A percentile compares a stretch with the other conserved stretches of the same genome.
Conservation (phyloP, 768 basidiomycete species). For the Hortiboletus campestris region DNA sequence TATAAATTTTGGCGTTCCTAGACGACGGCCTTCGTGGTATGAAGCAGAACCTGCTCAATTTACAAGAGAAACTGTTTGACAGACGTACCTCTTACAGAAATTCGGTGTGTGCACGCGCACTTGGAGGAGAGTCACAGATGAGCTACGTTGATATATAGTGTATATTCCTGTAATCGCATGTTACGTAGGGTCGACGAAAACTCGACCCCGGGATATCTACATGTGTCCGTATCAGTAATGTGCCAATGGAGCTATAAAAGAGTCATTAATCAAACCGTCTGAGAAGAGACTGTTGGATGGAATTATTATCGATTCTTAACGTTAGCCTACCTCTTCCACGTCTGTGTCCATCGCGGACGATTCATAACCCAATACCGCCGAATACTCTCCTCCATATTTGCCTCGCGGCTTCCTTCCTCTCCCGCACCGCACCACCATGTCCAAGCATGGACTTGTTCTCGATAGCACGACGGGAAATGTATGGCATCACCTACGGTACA, state of each 20-base stretch:
- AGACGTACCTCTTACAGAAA: neutral
- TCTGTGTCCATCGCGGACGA: neutral
- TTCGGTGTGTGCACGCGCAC: neutral
- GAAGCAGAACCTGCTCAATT: neutral
- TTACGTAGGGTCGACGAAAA: neutral
- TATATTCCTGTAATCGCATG: neutral
- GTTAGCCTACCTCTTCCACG: neutral
- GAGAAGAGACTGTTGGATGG: neutral
- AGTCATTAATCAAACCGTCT: neutral
- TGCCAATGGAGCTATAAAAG: neutral
- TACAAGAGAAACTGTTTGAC: neutral
- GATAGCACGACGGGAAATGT: slow-evolving; percentile 81
- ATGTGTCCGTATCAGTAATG: neutral
- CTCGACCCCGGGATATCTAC: neutral
- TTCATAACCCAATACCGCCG: slow-evolving; percentile 24
- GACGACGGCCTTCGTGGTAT: neutral
- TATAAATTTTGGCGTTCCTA: neutral
- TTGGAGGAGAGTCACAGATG: neutral
- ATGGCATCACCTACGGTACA: slow-evolving; percentile 75
- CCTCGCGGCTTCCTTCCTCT: slow-evolving; percentile 30
- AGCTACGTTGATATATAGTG: neutral
- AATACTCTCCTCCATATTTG: slow-evolving; percentile 34
- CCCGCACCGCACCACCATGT: slow-evolving; percentile 55
- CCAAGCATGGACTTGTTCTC: slow-evolving; percentile 92
- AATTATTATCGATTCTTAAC: neutral